phyloP scores from a whole-genome alignment of 768 basidiomycete species.

The Russula abietina region DNA sequence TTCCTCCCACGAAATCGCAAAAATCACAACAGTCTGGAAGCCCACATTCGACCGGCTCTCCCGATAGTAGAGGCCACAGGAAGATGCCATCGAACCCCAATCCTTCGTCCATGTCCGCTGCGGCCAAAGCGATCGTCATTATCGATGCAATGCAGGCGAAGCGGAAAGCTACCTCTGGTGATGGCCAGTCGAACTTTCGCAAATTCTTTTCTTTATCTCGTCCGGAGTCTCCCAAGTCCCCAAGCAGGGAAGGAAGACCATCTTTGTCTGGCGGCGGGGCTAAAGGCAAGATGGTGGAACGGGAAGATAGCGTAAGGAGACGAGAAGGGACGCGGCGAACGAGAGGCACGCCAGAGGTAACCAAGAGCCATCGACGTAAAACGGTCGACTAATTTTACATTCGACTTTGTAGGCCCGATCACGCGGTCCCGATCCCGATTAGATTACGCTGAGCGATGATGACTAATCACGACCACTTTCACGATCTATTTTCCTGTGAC shows the following conservation, averaged over 20 bases:
- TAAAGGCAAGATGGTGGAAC: slow-evolving; percentile 15
- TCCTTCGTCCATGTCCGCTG: slow-evolving; percentile 43
- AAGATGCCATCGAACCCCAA: slow-evolving; percentile 36
- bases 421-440: not conserved
- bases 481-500: no score
- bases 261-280: not conserved
- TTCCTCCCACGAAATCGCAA: not conserved
- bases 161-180: slow-evolving; percentile 30
- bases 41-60: slow-evolving; percentile 13
- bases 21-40: slow-evolving; percentile 3
- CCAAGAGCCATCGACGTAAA: slow-evolving; percentile 18
- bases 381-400: slow-evolving; percentile 19
- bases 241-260: slow-evolving; percentile 2
- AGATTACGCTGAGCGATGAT: not conserved
- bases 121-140: slow-evolving; percentile 59
- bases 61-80: slow-evolving; percentile 19
- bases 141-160: slow-evolving; percentile 53
- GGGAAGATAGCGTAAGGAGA: slow-evolving; percentile 11
- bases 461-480: not conserved
- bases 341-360: slow-evolving; percentile 11
- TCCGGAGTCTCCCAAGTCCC: slow-evolving; percentile 13
- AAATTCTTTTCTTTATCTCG: slow-evolving; percentile 27
- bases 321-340: slow-evolving; percentile 17
- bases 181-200: slow-evolving; percentile 26
- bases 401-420: not conserved